phyloP scores from a whole-genome alignment of 208 protist species.

The Vickermania spadyakhi region DNA sequence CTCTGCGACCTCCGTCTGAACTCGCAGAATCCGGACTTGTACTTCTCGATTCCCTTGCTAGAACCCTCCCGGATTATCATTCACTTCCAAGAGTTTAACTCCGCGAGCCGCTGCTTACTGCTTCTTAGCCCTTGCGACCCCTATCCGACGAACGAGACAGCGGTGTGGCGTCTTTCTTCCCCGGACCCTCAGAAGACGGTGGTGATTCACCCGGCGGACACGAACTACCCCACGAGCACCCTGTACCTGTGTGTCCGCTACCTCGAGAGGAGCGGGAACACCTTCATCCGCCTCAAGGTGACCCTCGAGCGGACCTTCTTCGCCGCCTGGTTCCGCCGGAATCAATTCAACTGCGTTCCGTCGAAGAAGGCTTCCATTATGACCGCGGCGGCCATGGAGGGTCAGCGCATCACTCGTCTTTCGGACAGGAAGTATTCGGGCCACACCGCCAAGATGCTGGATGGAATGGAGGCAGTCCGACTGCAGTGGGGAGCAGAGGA shows the following conservation, averaged over 20 bases:
- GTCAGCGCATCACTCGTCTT: not conserved
- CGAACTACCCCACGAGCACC: constrained; percentile 24
- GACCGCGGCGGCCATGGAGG: not conserved
- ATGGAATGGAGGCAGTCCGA: not conserved
- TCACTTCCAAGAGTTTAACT: constrained; percentile 74
- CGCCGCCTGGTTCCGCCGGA: constrained; percentile 32
- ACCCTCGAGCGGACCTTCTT: constrained; percentile 24
- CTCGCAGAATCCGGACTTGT: constrained; percentile 36
- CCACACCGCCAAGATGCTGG: not conserved
- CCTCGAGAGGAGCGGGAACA: constrained; percentile 55
- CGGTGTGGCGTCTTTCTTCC: constrained; percentile 67
- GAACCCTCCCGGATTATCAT: constrained; percentile 47
- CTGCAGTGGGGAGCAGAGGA: not conserved
- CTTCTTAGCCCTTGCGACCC: constrained; percentile 54
- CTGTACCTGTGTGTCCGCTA: constrained; percentile 74
- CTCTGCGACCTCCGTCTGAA: constrained; percentile 39
- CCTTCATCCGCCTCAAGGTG: constrained; percentile 54
- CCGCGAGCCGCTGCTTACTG: constrained; percentile 55
- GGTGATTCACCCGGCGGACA: constrained; percentile 67
- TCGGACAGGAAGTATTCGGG: not conserved
- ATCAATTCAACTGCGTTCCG: constrained; percentile 3
- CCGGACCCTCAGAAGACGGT: constrained; percentile 64
- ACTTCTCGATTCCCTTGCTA: constrained; percentile 42
- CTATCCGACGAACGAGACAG: constrained; percentile 55
- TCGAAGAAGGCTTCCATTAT: not conserved